Evolutionary conservation across 495 filamentous ascomycete genomes (phyloP), one percentile per base, ranked within the genome.

Genomic region (Talaromyces liani): DNA sequence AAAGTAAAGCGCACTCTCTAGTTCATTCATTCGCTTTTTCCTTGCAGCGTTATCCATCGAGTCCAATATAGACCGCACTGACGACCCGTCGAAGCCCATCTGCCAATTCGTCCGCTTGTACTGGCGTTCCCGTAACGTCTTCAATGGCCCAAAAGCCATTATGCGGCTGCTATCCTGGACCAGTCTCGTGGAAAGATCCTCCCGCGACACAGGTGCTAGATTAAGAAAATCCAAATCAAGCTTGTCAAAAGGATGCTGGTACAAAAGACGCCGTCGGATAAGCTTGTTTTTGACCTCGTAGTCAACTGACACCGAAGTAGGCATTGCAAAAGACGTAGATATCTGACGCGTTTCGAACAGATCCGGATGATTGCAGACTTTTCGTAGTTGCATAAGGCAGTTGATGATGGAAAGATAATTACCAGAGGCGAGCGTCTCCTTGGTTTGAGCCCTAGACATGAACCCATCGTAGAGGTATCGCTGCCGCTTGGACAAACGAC

Each of bases 341-440:
- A 99, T 97, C n/a, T 90, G 91, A 14, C 95, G 85, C n/a, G 94
- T 95, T 66, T 97, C 90, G 70, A 99, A 99, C 14, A 98, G 83
- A 77, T 99, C 95, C 0, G 95, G 95, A 70, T 99, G 95, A 68
- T 98, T 98, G 81, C 95, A 99, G 51, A 99, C 95, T 72, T 97
- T 97, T 24, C 95, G 87, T 31, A 99, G 82, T 71, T 96, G 93
- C 94, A 99, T 96, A 51, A 99, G 78, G 75, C 95, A 97, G 74
- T 96, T 97, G 74, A 98, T 97, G 71, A 98, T 97, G 8, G 91
- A 96, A 66, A 98, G 85, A 71, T 97, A 97, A 68, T 98, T 99
- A 20, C 95, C 95, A 1, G 91, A 96, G n/a, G 90, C 84, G 14
- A 98, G 81, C 0, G 91, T 96, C 67, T 91, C 86, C 63, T 90